Conservation (phyloP, 1,139 yeast species). For the Pichia sp. region DNA sequence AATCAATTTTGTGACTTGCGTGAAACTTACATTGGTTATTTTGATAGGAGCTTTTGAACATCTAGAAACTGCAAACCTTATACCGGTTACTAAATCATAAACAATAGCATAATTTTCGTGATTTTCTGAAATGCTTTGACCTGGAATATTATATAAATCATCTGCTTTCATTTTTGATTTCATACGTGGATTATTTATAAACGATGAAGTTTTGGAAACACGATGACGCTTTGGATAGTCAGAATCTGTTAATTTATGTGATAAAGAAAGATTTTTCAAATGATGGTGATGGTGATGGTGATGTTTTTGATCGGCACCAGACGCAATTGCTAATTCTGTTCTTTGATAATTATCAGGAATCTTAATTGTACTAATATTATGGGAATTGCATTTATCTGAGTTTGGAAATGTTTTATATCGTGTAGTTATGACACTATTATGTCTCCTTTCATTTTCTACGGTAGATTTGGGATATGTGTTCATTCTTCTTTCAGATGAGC, state of each 20-base stretch:
- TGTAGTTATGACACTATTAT: background rate
- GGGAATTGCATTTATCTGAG: conserved; percentile 21
- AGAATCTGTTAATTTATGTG: conserved; percentile 9
- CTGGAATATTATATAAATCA: conserved; percentile 27
- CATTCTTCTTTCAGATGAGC: conserved; percentile 1
- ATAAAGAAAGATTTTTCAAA: background rate
- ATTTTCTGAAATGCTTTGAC: conserved; percentile 39
- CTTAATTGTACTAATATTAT: conserved; percentile 24
- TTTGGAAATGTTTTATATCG: background rate
- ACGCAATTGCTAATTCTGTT: conserved; percentile 17
- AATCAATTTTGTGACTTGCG: conserved; percentile 65
- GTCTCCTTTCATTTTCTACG: background rate
- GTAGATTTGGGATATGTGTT: conserved; percentile 10
- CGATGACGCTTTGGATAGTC: conserved; percentile 11
- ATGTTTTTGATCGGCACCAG: conserved; percentile 18
- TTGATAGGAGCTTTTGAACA: conserved; percentile 82
- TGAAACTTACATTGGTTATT: conserved; percentile 64
- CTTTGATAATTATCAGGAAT: conserved; percentile 26
- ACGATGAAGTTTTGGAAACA: conserved; percentile 16
- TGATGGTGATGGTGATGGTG: background rate
- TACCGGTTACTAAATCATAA: conserved; percentile 95
- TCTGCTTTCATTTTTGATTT: conserved; percentile 21
- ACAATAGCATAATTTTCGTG: conserved; percentile 93
- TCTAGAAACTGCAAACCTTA: conserved; percentile 87
- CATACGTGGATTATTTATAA: conserved; percentile 18